Percentiles rank a stretch among this genome's conserved stretches.
Evolutionary conservation across 306 rosid genomes (phyloP).

Genomic region (Rosa persica): DNA sequence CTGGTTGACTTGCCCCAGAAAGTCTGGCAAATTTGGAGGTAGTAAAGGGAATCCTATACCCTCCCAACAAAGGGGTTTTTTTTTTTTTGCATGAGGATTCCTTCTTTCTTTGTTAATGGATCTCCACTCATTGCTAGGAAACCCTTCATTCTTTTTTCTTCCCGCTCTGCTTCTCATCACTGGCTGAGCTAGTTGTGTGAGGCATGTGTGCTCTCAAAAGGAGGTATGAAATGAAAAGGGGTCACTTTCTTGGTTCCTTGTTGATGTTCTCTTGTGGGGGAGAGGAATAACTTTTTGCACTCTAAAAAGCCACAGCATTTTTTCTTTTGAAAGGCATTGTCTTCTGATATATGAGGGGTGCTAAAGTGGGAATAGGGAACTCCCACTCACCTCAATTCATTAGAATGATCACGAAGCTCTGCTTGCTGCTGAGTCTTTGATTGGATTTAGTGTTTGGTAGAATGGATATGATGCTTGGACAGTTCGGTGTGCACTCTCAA

Average conservation of each 20-base stretch:
- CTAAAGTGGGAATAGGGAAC: constrained; percentile 20
- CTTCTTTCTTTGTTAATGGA: constrained; percentile 41
- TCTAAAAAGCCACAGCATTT: constrained; percentile 54
- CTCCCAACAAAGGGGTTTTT: constrained; percentile 49
- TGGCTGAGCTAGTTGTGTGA: constrained; percentile 32
- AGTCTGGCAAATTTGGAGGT: constrained; percentile 72
- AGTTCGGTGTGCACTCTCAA: constrained; percentile 14
- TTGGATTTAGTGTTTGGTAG: constrained; percentile 19
- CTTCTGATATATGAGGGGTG: constrained; percentile 24
- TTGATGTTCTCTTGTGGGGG: constrained; percentile 79
- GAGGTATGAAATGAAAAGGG: constrained; percentile 60
- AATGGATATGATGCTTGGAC: constrained; percentile 14
- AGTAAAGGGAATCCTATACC: constrained; percentile 75
- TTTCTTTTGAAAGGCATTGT: constrained; percentile 22
- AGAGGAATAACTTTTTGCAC: constrained; percentile 84
- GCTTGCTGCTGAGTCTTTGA: background rate
- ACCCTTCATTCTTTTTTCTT: constrained; percentile 29
- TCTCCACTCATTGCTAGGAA: constrained; percentile 66
- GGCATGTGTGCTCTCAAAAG: constrained; percentile 73
- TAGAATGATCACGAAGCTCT: constrained; percentile 7
- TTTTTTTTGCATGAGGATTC: constrained; percentile 41
- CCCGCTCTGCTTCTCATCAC: constrained; percentile 22
- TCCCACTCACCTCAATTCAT: constrained; percentile 22
- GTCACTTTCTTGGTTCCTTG: constrained; percentile 63
- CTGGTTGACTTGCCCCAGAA: constrained; percentile 82